Base-by-base conservation (phyloP, 1,284 basidiomycete genomes). In the Leucoagaricus sp. region DNA sequence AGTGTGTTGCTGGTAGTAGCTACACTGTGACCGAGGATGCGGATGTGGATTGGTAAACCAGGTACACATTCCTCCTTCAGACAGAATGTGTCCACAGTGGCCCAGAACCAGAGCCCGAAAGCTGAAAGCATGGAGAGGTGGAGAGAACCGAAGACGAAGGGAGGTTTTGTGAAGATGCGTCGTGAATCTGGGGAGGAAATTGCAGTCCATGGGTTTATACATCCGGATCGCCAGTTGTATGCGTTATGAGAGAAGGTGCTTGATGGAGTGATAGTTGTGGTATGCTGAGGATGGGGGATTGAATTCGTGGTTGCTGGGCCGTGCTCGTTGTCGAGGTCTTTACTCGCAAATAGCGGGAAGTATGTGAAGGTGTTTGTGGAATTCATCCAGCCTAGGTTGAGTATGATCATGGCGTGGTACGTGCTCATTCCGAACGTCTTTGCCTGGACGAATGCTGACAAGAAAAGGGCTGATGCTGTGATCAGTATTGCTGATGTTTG, bases 391-490 rank as follows among this genome's bases (percentile, higher is more conserved):
- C 31, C 31, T 7, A 33, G 31, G 12, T 33, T 62, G 40, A 68
- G 62, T 23, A 69, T 55, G 49, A 68, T 57, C 5, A 53, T 29
- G 1, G 59, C 57, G 49, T 69, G 65, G 53, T 57, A 63, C 25
- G 50, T 55, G 10, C 57, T 55, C 21, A 69, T 19, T 9, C 58
- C 61, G 9, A 21, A 15, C 4, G 45, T 63, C 38, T 15, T 40
- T 6, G 60, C 63, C 55, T 66, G 57, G 15, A 65, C 54, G 28
- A 69, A 58, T 19, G 65, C 58, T 1, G 66, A 63, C 40, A 68
- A 48, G 2, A 69, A 64, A 15, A 69, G 57, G 28, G 65, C 65
- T 50, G 64, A 64, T 1, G 63, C 63, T 7, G 61, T 65, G 49
- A 64, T 51, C 9, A 68, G 61, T 36, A 65, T 65, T 2, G 60